Evolutionary conservation across 345 rosid genomes (phyloP).

Genomic region (Litchi chinensis): DNA sequence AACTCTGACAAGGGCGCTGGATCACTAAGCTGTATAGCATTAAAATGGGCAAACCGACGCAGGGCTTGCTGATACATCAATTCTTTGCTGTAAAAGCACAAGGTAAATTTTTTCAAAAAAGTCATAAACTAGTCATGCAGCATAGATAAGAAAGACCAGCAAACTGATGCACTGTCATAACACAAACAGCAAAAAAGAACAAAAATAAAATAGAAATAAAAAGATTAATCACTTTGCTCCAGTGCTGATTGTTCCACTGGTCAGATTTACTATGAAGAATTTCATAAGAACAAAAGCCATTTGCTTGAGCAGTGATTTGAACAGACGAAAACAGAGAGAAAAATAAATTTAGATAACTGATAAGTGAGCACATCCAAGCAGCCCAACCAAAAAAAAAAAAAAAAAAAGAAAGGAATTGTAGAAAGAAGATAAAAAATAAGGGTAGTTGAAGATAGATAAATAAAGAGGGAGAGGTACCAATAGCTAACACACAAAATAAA

Average conservation of each 20-base stretch:
- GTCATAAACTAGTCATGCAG: conserved; percentile 3
- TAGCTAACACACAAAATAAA: background rate
- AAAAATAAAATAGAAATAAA: background rate
- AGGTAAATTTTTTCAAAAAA: conserved; percentile 1
- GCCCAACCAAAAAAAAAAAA: too few species aligned
- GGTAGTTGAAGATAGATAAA: background rate
- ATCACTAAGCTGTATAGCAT: conserved; percentile 82
- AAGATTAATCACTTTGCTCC: background rate
- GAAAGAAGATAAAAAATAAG: background rate
- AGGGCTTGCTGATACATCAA: conserved; percentile 96
- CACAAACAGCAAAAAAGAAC: background rate
- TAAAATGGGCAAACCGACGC: conserved; percentile 84
- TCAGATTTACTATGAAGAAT: background rate
- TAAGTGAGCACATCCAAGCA: background rate
- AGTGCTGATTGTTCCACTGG: background rate
- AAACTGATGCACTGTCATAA: background rate
- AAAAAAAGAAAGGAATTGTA: background rate
- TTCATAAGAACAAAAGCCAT: background rate
- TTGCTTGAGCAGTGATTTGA: background rate
- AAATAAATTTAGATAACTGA: background rate
- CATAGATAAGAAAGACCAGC: background rate
- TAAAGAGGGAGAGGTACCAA: background rate
- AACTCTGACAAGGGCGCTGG: conserved; percentile 76
- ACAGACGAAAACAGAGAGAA: background rate
- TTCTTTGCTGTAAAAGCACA: conserved; percentile 72